Conservation (phyloP, 352 stramenopile species). For the Globisporangium alternatum region DNA sequence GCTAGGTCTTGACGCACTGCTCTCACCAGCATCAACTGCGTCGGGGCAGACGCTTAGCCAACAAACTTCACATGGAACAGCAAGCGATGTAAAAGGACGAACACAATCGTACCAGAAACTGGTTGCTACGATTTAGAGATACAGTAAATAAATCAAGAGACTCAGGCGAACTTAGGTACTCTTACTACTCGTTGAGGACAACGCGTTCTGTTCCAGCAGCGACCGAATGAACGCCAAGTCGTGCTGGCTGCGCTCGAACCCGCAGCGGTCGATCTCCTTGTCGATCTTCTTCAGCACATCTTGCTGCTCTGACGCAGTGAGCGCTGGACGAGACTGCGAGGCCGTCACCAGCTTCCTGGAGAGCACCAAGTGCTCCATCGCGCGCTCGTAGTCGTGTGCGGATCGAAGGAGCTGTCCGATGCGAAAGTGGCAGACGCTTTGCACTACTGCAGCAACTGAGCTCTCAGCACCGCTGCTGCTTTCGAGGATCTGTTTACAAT, state of each 20-base stretch:
- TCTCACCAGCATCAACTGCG: neutral
- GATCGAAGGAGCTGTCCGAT: slow-evolving; percentile 47
- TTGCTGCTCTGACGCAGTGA: neutral
- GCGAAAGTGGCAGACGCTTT: slow-evolving; percentile 40
- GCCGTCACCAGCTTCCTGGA: slow-evolving; percentile 15
- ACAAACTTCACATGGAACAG: neutral
- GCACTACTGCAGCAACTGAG: neutral
- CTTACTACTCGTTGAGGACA: neutral
- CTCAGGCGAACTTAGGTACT: no score
- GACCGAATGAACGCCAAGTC: slow-evolving; percentile 46
- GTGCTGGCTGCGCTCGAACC: slow-evolving; percentile 65
- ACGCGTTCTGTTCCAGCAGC: slow-evolving; percentile 7
- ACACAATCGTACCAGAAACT: slow-evolving; percentile 10
- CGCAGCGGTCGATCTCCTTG: slow-evolving; percentile 53
- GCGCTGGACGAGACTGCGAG: neutral
- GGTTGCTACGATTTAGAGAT: slow-evolving; percentile 20
- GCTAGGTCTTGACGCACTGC: slow-evolving; percentile 25
- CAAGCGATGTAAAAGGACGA: neutral
- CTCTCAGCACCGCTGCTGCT: slow-evolving; percentile 22
- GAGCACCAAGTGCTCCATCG: slow-evolving; percentile 25
- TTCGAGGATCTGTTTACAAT: slow-evolving; percentile 44
- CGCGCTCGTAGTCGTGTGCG: slow-evolving; percentile 47
- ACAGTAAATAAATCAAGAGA: neutral
- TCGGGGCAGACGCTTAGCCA: neutral
- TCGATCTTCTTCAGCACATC: slow-evolving; percentile 28